Evolutionary conservation across 306 rosid species (phyloP).

Genomic region (Sindora glabra): DNA sequence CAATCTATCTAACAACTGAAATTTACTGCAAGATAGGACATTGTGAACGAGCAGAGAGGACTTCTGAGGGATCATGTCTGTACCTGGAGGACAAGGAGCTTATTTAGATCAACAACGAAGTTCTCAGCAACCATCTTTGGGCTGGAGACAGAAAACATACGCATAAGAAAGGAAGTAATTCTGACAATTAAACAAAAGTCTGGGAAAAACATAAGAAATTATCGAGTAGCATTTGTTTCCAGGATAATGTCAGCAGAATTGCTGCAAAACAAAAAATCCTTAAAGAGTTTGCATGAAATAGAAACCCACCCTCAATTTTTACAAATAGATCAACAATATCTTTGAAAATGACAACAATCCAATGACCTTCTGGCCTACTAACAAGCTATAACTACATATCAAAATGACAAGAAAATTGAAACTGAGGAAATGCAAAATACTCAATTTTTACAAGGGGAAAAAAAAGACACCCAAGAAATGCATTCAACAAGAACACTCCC

Average conservation of each 20-base stretch:
- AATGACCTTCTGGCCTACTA: too few relatives aligned
- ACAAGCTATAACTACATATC: neutral
- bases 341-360: neutral
- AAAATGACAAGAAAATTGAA: neutral
- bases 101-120: slow-evolving; percentile 77
- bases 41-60: neutral
- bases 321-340: neutral
- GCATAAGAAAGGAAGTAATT: neutral
- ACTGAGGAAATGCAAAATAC: neutral
- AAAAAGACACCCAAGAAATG: too few relatives aligned
- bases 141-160: slow-evolving; percentile 13
- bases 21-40: neutral
- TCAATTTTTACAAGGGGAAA: too few relatives aligned
- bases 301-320: neutral
- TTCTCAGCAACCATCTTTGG: slow-evolving; percentile 68
- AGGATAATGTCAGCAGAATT: too few relatives aligned
- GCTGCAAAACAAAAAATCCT: too few relatives aligned
- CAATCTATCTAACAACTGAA: slow-evolving; percentile 5
- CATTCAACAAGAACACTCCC: too few relatives aligned
- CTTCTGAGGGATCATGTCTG: neutral
- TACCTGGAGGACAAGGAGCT: slow-evolving; percentile 94
- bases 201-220: neutral
- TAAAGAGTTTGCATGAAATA: too few relatives aligned
- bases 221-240: neutral
- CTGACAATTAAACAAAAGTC: neutral